phyloP scores from a whole-genome alignment of 495 filamentous ascomycete species.

The Wilcoxina mikolae region DNA sequence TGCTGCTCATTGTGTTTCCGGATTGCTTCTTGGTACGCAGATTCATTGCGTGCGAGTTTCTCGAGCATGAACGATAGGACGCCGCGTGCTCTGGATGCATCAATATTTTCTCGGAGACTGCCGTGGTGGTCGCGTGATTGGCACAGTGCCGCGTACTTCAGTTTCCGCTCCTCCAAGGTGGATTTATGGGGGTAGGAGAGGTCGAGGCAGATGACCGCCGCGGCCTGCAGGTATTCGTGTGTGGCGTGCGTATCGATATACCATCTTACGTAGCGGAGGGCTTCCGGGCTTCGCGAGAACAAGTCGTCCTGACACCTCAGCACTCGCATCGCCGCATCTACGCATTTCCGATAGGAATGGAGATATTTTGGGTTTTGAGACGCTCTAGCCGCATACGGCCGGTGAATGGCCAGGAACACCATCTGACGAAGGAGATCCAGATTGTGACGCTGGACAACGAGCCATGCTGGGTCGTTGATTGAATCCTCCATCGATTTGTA shows the following conservation, averaged over 20 bases:
- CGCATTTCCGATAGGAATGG: conserved; percentile 59
- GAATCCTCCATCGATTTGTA: conserved; percentile 56
- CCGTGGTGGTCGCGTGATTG: not conserved
- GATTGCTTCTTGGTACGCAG: not conserved
- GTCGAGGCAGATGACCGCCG: conserved; percentile 78
- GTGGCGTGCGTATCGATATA: conserved; percentile 61
- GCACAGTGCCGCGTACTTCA: not conserved
- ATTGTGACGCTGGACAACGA: conserved; percentile 70
- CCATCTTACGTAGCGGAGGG: conserved; percentile 56
- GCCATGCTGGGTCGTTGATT: conserved; percentile 53
- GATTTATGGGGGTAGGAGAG: conserved; percentile 31
- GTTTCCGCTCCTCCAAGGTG: not conserved
- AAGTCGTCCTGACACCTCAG: conserved; percentile 64
- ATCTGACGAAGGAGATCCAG: conserved; percentile 74
- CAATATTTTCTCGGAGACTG: not conserved
- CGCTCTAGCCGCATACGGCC: conserved; percentile 60
- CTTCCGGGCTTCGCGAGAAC: conserved; percentile 53
- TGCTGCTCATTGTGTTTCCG: not conserved
- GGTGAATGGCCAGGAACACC: conserved; percentile 65
- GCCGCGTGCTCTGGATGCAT: not conserved
- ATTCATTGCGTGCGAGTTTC: conserved; percentile 4
- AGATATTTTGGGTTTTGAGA: conserved; percentile 58
- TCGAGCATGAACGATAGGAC: conserved; percentile 3
- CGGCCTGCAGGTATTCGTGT: conserved; percentile 69
- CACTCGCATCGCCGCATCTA: conserved; percentile 63